Percentiles rank a stretch among this genome's conserved stretches.
Evolutionary conservation across 345 rosid genomes (phyloP).

Genomic region (Populus deltoides): DNA sequence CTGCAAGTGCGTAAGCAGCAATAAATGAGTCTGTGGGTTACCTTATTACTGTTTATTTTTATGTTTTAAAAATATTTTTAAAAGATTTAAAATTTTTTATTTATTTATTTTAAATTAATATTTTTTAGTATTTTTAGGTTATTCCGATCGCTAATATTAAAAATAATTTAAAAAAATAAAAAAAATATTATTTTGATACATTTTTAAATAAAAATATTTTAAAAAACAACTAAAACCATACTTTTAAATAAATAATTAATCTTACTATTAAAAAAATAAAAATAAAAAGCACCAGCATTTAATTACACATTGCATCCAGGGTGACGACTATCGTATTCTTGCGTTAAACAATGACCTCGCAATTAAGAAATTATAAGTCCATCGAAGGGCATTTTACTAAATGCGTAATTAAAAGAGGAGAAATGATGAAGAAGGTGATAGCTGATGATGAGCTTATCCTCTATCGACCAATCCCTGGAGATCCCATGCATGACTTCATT

Average conservation of each 20-base stretch:
- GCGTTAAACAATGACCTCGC: background rate
- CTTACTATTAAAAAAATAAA: no score
- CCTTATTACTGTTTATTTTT: no score
- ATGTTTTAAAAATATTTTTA: no score
- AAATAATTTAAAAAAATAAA: no score
- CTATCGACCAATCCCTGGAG: conserved; percentile 13
- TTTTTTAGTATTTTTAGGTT: no score
- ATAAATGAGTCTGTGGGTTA: background rate
- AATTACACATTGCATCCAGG: conserved; percentile 2
- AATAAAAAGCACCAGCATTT: conserved; percentile 25
- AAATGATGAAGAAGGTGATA: conserved; percentile 16
- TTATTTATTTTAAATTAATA: no score
- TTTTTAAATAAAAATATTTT: no score
- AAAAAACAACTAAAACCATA: no score
- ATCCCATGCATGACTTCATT: background rate
- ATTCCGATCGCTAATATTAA: no score
- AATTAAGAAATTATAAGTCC: background rate
- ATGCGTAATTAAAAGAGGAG: conserved; percentile 9
- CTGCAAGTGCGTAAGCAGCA: conserved; percentile 38
- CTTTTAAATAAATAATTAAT: no score
- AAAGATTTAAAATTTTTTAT: no score
- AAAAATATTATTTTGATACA: no score
- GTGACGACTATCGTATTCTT: conserved; percentile 2
- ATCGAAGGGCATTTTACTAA: background rate
- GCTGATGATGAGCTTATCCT: conserved; percentile 27